Percentiles rank a stretch among this genome's conserved stretches.
These are phyloP conservation scores for Silene latifolia DNA, from an alignment of 148 eudicot species.

Conservation along the genomic window DNA sequence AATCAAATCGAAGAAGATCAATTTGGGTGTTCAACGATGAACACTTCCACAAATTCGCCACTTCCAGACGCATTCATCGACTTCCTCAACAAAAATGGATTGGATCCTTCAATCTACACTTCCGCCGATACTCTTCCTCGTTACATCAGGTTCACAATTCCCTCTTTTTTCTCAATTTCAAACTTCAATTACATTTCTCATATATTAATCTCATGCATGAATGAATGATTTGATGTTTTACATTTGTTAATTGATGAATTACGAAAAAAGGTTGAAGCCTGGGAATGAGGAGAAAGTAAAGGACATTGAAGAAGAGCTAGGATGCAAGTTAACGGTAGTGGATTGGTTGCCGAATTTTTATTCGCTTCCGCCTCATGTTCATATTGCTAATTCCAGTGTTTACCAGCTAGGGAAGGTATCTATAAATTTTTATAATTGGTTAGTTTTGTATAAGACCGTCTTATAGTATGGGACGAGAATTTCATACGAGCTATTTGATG, in stretches of 20 bases:
- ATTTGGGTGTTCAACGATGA: constrained; percentile 7
- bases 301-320: constrained; percentile 67
- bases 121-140: constrained; percentile 57
- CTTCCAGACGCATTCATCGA: constrained; percentile 76
- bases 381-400: constrained; percentile 68
- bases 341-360: constrained; percentile 73
- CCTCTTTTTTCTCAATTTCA: background rate
- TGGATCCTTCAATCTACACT: constrained; percentile 68
- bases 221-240: background rate
- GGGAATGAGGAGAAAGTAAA: constrained; percentile 49
- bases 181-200: background rate
- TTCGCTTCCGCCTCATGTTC: constrained; percentile 63
- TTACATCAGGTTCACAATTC: constrained; percentile 54
- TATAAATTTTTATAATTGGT: background rate
- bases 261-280: constrained; percentile 60
- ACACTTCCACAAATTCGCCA: constrained; percentile 19
- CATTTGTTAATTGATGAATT: background rate
- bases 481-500: background rate
- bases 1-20: background rate
- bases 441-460: background rate
- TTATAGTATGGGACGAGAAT: background rate
- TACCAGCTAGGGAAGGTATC: constrained; percentile 82
- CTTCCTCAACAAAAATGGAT: constrained; percentile 62
- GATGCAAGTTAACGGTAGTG: constrained; percentile 51
- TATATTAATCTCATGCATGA: background rate